A percentile compares a stretch with the other conserved stretches of the same genome.
These are phyloP conservation scores for Zygosaccharomyces rouxii DNA, from an alignment of 805 yeast genomes.

Conservation along the genomic window DNA sequence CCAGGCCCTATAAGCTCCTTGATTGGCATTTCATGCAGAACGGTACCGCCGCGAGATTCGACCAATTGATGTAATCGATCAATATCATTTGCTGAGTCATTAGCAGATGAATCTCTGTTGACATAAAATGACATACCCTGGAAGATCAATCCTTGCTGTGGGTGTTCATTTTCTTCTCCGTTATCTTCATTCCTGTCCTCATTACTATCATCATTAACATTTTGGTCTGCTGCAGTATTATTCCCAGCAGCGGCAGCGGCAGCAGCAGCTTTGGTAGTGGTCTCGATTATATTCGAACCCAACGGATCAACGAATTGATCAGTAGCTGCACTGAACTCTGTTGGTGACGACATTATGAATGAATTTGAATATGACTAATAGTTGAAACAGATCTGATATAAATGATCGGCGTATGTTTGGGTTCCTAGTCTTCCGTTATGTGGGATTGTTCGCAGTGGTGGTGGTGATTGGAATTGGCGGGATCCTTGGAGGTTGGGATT, in stretches of 20 bases:
- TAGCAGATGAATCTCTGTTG: conserved; percentile 25
- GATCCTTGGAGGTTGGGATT: conserved; percentile 7
- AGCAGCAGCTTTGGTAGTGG: not conserved
- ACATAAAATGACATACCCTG: conserved; percentile 21
- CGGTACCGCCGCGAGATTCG: conserved; percentile 24
- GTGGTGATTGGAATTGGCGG: conserved; percentile 1
- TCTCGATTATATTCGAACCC: conserved; percentile 9
- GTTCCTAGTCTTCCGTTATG: not conserved
- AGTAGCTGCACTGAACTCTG: conserved; percentile 29
- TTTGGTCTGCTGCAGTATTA: not conserved
- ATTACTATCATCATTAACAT: not conserved
- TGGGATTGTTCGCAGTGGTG: not conserved
- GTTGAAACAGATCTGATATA: not conserved
- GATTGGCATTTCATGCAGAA: conserved; percentile 24
- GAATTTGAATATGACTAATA: not conserved
- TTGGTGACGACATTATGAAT: conserved; percentile 18
- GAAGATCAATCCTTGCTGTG: conserved; percentile 6
- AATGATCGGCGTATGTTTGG: not conserved
- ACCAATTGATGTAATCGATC: conserved; percentile 22
- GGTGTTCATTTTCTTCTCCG: not conserved
- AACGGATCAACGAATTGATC: conserved; percentile 27
- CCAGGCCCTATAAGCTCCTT: not conserved
- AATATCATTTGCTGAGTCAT: conserved; percentile 22
- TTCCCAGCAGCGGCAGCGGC: not conserved
- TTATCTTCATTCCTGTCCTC: not conserved